Base-by-base conservation (phyloP, 2,329 filamentous ascomycete species). In the Alternaria panax region DNA sequence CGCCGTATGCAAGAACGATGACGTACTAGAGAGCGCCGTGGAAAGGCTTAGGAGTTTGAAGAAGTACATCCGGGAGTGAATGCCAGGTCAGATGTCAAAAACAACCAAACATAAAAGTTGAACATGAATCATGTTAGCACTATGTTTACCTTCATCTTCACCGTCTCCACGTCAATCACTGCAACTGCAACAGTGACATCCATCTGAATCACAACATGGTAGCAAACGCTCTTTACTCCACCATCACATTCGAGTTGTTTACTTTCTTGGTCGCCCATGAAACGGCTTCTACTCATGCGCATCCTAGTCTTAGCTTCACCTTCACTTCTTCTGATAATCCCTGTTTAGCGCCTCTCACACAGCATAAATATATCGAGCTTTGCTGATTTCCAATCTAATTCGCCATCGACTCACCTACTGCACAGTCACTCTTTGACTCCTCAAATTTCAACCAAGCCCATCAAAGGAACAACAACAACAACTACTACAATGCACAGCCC, bases 1-100 rank as follows among this genome's bases (percentile, higher is more conserved):
- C 76, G 95, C 95, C 0, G 93, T 99, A 1, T 99, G 95, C 83
- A 99, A 99, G 84, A 87, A 94, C 32, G 93, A 99, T 74, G 87
- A 92, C 42, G 88, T 98, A 12, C 71, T 85, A 9, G 83, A 84
- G 69, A 78, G 75, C 50, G 83, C 83, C 2, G 81, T 83, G 74
- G 81, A 84, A 63, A 71, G 83, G 51, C 62, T 85, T 56, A 70
- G 83, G 57, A 82, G 81, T 16, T 59, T 85, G 69, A 83, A 79
- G 74, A 82, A 83, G 72, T 84, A 82, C 57, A 83, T 84, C 38
- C 58, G 76, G 47, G 60, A 73, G 51, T 73, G 14, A 54, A 34
- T 9, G 11, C 12, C 32, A 36, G 25, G 7, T 25, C 5, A 8
- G 3, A 24, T 12, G 36, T 32, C 25, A 22, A 16, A n/a, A 25